Evolutionary conservation across 441 rosid species (phyloP).

Genomic region (Pelargonium fulgidum): DNA sequence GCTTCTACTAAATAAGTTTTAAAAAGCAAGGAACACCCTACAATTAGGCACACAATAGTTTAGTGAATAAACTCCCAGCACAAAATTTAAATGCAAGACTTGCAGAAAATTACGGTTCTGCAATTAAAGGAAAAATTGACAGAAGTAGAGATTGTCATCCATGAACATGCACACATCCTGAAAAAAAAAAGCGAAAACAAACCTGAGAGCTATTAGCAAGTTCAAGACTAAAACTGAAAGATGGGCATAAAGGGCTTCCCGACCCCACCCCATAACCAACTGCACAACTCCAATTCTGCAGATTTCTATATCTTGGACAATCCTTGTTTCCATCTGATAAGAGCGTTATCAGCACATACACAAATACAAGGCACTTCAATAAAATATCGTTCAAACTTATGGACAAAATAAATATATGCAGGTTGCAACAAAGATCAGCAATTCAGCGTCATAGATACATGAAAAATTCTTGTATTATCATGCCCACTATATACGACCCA

Average conservation of each 20-base stretch:
- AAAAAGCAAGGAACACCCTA: background rate
- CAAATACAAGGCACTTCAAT: background rate
- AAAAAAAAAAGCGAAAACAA: conserved; percentile 9
- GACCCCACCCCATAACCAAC: conserved; percentile 81
- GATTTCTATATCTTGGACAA: conserved; percentile 41
- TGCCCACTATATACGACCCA: background rate
- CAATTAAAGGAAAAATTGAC: background rate
- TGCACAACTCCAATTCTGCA: conserved; percentile 82
- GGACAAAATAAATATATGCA: background rate
- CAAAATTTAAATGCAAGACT: background rate
- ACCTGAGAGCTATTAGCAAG: conserved; percentile 80
- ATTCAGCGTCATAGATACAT: no score
- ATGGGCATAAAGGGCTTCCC: conserved; percentile 78
- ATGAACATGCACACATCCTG: background rate
- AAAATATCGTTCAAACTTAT: background rate
- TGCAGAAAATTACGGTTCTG: background rate
- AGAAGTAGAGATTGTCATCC: background rate
- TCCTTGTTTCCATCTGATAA: conserved; percentile 50
- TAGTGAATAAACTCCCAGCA: background rate
- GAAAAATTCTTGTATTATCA: background rate
- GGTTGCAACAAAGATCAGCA: background rate
- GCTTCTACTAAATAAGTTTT: background rate
- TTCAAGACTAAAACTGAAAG: conserved; percentile 82
- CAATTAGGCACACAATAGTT: background rate
- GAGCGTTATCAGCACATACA: conserved; percentile 5